Evolutionary conservation across 208 protist genomes (phyloP), one percentile per base, ranked within the genome.

Genomic region (Acanthamoeba rhysodes): DNA sequence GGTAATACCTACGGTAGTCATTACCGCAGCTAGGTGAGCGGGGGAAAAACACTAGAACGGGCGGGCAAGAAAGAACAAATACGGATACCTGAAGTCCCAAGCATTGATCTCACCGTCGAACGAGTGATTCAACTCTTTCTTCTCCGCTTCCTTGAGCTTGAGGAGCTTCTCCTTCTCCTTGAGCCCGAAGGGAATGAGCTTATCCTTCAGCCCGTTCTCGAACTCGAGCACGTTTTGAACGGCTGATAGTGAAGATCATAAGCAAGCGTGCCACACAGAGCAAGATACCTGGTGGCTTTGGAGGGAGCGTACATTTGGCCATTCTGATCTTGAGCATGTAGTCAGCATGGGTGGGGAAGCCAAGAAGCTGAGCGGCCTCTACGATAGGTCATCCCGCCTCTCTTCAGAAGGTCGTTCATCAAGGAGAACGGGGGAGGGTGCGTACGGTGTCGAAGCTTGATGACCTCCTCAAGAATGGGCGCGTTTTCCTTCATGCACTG

Each of bases 111-210:
- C 9, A 45, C 74, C 95, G 45, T 97, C 97, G 68, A 57, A 92
- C 76, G 18, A 4, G 14, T 24, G 18, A 45, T 53, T 91, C 90
- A 66, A 70, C 16, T 59, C 76, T 18, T 87, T 64, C 22, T 91
- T 90, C 53, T 97, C 95, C 50, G 96, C 45, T 29, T 96, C 76
- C 64, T 98, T 98, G 10, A 98, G 72, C 72, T 95, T n/a, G 62
- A 94, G 62, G 7, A 96, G 74, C 66, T 24, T 62, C 6, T 93
- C 78, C 57, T 95, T 68, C 24, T 97, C 96, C 76, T 41, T 34
- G 6, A 53, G 45, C 12, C 29, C 87, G 27, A 95, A 68, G 0
- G 78, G 45, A 10, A 34, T 62, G 48, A 98, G 93, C 88, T 95
- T 97, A 4, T 93, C 37, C 16, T 66, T 59, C 12, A 97, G 91